Conservation (phyloP, 164 flowering plant genomes). For the Euptelea pleiosperma region DNA sequence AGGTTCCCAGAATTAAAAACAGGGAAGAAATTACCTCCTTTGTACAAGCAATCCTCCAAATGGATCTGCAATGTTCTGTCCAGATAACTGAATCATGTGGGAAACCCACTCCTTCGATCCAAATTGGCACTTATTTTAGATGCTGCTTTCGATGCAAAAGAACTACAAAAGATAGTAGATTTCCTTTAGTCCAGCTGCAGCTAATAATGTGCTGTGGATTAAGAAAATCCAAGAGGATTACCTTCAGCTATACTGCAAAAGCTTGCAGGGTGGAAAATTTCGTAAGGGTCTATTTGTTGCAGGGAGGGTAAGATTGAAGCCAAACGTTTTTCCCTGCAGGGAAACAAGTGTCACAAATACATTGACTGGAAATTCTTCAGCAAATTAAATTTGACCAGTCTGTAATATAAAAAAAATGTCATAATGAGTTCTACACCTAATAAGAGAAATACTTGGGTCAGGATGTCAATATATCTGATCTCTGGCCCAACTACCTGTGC, state of each 20-base stretch:
- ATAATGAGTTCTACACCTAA: background rate
- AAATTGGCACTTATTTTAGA: background rate
- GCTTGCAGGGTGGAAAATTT: conserved; percentile 49
- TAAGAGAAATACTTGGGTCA: background rate
- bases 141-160: conserved; percentile 6
- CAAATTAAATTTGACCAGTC: background rate
- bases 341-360: conserved; percentile 2
- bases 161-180: conserved; percentile 6
- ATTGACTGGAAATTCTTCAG: background rate
- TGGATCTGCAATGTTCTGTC: background rate
- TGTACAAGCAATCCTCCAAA: background rate
- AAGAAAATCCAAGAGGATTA: conserved; percentile 18
- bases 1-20: too few species aligned
- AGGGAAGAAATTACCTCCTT: too few species aligned
- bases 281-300: conserved; percentile 43
- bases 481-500: too few species aligned
- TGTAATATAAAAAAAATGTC: background rate
- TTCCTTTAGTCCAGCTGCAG: background rate
- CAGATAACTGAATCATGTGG: background rate
- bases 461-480: background rate
- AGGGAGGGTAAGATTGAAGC: conserved; percentile 35
- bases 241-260: conserved; percentile 62
- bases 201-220: background rate
- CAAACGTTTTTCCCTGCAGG: conserved; percentile 53
- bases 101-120: background rate